These are phyloP conservation scores for Glycine latifolia DNA, from an alignment of 306 rosid species.

Conservation along the genomic window DNA sequence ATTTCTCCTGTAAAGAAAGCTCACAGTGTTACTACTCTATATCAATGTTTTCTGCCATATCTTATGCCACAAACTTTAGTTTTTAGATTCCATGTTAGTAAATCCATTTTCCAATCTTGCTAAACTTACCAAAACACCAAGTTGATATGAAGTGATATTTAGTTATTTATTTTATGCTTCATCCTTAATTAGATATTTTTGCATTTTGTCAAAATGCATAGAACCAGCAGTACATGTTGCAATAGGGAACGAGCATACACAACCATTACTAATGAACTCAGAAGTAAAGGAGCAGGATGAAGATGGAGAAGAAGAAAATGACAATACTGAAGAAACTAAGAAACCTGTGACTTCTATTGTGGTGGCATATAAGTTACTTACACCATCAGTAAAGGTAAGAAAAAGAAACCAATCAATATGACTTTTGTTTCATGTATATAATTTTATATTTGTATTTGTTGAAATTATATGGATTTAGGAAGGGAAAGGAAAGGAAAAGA, in stretches of 20 bases:
- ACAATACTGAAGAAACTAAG: constrained; percentile 59
- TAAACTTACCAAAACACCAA: constrained; percentile 3
- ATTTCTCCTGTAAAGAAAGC: not conserved
- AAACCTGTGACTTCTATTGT: constrained; percentile 76
- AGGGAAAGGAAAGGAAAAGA: not conserved
- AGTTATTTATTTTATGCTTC: constrained; percentile 7
- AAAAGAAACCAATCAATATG: constrained; percentile 13
- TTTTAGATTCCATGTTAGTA: not conserved
- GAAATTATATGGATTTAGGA: not conserved
- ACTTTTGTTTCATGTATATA: not conserved
- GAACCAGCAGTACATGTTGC: constrained; percentile 59
- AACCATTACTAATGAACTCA: constrained; percentile 65
- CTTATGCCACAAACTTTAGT: constrained; percentile 7
- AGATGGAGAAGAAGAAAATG: constrained; percentile 61
- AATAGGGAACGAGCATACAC: constrained; percentile 55
- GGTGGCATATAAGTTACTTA: constrained; percentile 76
- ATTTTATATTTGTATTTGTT: not conserved
- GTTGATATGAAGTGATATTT: not conserved
- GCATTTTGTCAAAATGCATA: constrained; percentile 39
- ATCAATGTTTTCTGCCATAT: not conserved
- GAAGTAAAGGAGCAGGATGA: constrained; percentile 56
- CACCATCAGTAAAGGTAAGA: constrained; percentile 84
- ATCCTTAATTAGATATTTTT: not conserved
- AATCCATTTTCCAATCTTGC: not conserved
- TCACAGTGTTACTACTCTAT: not conserved